These are phyloP conservation scores for Aschersonia sp. DNA, from an alignment of 2,329 filamentous ascomycete species.

Conservation along the genomic window DNA sequence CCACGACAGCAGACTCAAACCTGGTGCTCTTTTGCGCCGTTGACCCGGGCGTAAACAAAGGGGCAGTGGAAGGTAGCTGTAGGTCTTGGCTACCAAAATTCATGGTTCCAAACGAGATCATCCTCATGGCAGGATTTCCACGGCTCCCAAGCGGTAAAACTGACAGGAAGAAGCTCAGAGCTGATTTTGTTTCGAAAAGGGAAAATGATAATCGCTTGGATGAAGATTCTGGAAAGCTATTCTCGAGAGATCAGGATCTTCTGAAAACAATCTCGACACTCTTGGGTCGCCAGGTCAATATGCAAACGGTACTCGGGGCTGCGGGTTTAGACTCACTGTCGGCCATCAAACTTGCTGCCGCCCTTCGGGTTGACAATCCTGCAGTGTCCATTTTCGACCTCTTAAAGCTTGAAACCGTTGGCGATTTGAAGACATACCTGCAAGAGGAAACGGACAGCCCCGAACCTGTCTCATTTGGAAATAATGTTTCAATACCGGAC, in stretches of 20 bases:
- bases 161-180: conserved; percentile 50
- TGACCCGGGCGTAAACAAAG: conserved; percentile 19
- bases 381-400: conserved; percentile 44
- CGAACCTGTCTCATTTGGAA: not conserved
- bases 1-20: conserved; percentile 49
- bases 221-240: conserved; percentile 3
- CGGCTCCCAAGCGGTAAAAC: conserved; percentile 73
- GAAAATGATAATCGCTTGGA: conserved; percentile 1
- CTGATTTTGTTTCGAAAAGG: conserved; percentile 23
- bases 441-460: not conserved
- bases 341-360: conserved; percentile 40
- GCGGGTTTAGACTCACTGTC: conserved; percentile 50
- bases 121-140: conserved; percentile 51
- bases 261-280: conserved; percentile 22
- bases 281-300: conserved; percentile 21
- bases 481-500: not conserved
- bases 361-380: conserved; percentile 42
- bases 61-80: conserved; percentile 43
- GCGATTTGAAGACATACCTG: conserved; percentile 10
- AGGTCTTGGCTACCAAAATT: conserved; percentile 63
- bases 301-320: conserved; percentile 29
- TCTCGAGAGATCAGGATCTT: conserved; percentile 17
- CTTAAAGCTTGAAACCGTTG: conserved; percentile 36
- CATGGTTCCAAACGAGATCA: conserved; percentile 68
- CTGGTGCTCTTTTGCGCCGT: conserved; percentile 64